Conservation (phyloP, 2,329 filamentous ascomycete genomes). For the Colletotrichum sp. region DNA sequence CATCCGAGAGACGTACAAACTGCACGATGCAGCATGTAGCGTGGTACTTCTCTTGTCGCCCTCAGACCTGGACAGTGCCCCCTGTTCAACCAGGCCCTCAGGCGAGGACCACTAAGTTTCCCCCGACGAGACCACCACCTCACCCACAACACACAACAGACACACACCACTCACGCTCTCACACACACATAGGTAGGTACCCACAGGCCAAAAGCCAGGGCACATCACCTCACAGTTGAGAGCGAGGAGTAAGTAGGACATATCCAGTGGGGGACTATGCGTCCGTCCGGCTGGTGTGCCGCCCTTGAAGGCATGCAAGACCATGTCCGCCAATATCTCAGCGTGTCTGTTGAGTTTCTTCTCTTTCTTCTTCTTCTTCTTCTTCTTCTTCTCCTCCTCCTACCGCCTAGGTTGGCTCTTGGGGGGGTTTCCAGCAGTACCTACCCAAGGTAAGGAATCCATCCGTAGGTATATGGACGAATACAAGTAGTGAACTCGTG, state of each 20-base stretch:
- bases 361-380: not conserved
- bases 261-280: constrained; percentile 34
- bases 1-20: not conserved
- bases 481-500: not conserved
- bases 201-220: constrained; percentile 9
- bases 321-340: not conserved
- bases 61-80: not conserved
- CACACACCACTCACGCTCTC: not conserved
- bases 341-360: not conserved
- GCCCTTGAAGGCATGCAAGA: not conserved
- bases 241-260: not conserved
- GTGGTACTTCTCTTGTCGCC: not conserved
- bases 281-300: constrained; percentile 5
- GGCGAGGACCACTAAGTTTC: constrained; percentile 6
- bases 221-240: constrained; percentile 7
- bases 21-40: not conserved
- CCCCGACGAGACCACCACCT: not conserved
- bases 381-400: not conserved
- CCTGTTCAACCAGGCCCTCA: not conserved
- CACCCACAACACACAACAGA: not conserved
- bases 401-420: not conserved
- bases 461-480: no score
- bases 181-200: not conserved
- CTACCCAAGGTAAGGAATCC: not conserved
- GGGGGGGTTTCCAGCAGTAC: not conserved